Evolutionary conservation across 495 filamentous ascomycete species (phyloP).

Genomic region (Penicillium soppii): DNA sequence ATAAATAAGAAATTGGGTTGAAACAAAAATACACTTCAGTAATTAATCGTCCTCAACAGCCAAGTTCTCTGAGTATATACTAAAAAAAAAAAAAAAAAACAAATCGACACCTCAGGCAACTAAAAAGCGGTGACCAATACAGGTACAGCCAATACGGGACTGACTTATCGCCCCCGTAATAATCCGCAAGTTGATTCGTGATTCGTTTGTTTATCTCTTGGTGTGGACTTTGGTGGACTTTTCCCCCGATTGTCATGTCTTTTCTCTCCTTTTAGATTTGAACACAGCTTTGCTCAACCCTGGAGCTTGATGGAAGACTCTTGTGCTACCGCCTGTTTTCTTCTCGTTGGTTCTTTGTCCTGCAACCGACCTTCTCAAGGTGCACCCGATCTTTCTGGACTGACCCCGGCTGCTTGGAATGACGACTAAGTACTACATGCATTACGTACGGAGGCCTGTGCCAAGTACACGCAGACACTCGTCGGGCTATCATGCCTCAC

Average conservation of each 20-base stretch:
- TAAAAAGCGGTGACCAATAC: conserved; percentile 11
- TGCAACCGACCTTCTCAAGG: neutral
- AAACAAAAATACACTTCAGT: no score
- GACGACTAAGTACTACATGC: neutral
- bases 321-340: no score
- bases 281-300: no score
- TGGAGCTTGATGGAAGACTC: no score
- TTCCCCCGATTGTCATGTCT: no score
- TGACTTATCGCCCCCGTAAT: neutral
- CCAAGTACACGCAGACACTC: conserved; percentile 2
- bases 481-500: neutral
- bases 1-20: no score
- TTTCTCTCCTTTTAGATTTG: no score
- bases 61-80: no score
- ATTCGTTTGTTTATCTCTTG: no score
- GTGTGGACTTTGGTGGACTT: no score
- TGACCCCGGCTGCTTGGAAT: neutral
- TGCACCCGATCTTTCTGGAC: neutral
- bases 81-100: neutral
- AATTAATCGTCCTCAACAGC: no score
- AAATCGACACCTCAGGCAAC: conserved; percentile 8
- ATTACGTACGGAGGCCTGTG: neutral
- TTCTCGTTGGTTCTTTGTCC: conserved; percentile 1
- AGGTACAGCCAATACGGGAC: neutral
- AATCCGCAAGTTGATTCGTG: no score